phyloP scores from a whole-genome alignment of 2,329 filamentous ascomycete species.

The Claviceps sp. region DNA sequence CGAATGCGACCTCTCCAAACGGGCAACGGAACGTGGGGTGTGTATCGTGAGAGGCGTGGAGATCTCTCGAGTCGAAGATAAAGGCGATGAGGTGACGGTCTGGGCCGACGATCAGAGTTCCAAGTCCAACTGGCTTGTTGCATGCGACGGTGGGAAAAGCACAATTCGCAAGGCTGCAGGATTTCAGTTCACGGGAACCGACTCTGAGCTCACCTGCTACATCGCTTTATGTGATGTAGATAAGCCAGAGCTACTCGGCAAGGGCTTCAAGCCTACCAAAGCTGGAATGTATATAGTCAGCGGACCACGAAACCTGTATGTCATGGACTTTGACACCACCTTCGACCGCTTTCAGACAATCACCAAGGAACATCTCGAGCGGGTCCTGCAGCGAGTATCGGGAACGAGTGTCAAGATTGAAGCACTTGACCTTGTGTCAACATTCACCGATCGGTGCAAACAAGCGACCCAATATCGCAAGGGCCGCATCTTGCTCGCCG shows the following conservation, averaged over 20 bases:
- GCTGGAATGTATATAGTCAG: conserved; percentile 16
- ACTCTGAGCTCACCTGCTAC: conserved; percentile 23
- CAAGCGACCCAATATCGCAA: conserved; percentile 21
- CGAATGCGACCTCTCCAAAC: background rate
- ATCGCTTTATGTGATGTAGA: conserved; percentile 19
- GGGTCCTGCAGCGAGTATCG: conserved; percentile 10
- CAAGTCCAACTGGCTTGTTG: conserved; percentile 23
- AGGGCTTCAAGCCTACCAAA: conserved; percentile 13
- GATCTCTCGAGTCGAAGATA: background rate
- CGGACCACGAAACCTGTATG: conserved; percentile 6
- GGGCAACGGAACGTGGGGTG: background rate
- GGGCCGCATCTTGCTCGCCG: conserved; percentile 33
- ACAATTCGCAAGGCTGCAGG: conserved; percentile 22
- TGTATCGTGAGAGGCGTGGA: background rate
- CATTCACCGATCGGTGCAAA: conserved; percentile 14
- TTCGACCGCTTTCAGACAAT: conserved; percentile 10
- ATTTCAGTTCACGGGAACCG: conserved; percentile 23
- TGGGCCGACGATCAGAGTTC: conserved; percentile 9
- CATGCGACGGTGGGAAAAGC: conserved; percentile 29
- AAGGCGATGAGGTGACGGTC: background rate
- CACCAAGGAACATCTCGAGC: conserved; percentile 11
- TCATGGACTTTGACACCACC: conserved; percentile 12
- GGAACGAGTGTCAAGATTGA: conserved; percentile 13
- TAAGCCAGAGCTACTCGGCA: conserved; percentile 13
- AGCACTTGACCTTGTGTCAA: conserved; percentile 11